These are phyloP conservation scores for Fomitopsis pinicola DNA, from an alignment of 1,284 basidiomycete species.

Conservation along the genomic window DNA sequence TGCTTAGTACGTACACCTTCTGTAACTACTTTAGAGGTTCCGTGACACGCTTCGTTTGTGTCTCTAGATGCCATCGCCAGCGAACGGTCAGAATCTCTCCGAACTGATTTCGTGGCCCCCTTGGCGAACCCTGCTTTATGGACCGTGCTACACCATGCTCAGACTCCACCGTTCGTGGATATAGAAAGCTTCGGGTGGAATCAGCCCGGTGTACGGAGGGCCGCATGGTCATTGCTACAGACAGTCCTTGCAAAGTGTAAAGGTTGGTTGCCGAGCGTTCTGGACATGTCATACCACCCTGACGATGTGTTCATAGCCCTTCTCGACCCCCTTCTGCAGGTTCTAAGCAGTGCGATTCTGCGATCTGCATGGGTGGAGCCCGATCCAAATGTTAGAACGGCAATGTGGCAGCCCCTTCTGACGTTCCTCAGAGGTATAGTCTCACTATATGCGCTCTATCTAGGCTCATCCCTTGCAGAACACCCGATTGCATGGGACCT, in stretches of 20 bases:
- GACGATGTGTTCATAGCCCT: constrained; percentile 25
- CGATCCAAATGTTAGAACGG: constrained; percentile 60
- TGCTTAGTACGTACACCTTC: constrained; percentile 45
- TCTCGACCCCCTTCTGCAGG: constrained; percentile 35
- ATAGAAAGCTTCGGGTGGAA: constrained; percentile 49
- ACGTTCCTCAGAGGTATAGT: constrained; percentile 67
- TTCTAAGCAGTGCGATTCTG: constrained; percentile 58
- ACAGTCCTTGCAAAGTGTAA: constrained; percentile 37
- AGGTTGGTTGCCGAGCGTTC: constrained; percentile 29
- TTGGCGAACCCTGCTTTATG: constrained; percentile 55
- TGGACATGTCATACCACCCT: not conserved
- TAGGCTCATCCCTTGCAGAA: constrained; percentile 34
- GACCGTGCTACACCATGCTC: constrained; percentile 49
- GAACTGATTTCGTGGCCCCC: constrained; percentile 31
- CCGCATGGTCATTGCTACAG: constrained; percentile 53
- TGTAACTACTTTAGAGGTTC: constrained; percentile 8
- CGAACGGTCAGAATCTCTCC: constrained; percentile 10
- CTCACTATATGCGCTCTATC: not conserved
- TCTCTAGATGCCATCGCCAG: constrained; percentile 5
- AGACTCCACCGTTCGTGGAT: constrained; percentile 40
- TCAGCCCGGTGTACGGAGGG: constrained; percentile 66
- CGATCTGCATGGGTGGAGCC: constrained; percentile 77
- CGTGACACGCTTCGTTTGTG: constrained; percentile 1
- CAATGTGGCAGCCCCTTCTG: constrained; percentile 69
- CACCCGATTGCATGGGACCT: constrained; percentile 61